Base-by-base conservation (phyloP, 257 asterid genomes). In the Hygrophila difformis region DNA sequence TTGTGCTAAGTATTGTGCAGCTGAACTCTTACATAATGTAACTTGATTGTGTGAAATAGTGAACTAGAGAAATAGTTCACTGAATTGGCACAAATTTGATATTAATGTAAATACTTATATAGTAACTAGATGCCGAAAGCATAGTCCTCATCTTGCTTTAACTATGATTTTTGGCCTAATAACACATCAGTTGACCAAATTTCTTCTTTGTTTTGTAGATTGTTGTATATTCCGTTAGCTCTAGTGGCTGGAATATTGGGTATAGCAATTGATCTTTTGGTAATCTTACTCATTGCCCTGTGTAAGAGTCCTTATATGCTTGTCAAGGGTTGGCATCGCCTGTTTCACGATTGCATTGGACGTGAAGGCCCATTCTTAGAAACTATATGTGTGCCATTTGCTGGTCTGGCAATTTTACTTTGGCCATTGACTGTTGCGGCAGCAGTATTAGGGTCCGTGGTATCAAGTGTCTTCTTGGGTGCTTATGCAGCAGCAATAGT, bases 371-470 rank as follows among this genome's bases (percentile, higher is more conserved):
- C 94, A 10, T 91, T 91, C 66, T 62, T 91, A 80, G 96, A 91
- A 77, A 72, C 96, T 16, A 77, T 91, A 58, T 91, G 98, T 24
- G 92, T 91, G 38, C 98, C 98, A 3, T 74, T 91, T 65, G 96
- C 96, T 1, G 98, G 94, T 35, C 92, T 91, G 14, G 96, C 96
- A 6, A 86, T 91, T 65, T 52, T 91, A 66, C 81, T 91, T 8
- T 91, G 98, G 96, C 98, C 98, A n/a, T 59, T 79, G 75, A 93
- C 94, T 18, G 98, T 91, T 66, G 77, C 48, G 10, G 98, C 92
- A 28, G 96, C 94, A 2, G 68, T 86, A 13, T 53, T 72, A 65
- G 94, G 84, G 35, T 91, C 98, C 51, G 60, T 82, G 60, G 64
- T 78, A 10, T 67, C 96, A 19, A 80, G 96, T 59, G 57, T 91